Conservation (phyloP, 2,329 filamentous ascomycete species). For the Botrytis tulipae region DNA sequence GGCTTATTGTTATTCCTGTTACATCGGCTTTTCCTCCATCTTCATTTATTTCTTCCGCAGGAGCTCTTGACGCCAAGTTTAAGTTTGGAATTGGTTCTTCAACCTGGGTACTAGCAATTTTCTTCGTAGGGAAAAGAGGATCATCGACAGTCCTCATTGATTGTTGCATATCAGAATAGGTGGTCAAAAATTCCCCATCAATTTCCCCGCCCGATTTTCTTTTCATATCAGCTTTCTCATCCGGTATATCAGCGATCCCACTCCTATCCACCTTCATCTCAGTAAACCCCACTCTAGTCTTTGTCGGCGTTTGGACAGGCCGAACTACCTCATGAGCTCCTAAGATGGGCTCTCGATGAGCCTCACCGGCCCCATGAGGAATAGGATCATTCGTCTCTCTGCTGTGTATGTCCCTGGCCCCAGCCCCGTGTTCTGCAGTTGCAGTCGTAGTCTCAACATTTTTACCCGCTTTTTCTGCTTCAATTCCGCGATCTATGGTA, state of each 20-base stretch:
- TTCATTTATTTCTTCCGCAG: not conserved
- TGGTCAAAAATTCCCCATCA: conserved; percentile 45
- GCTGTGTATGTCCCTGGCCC: conserved; percentile 39
- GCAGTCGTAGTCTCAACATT: conserved; percentile 38
- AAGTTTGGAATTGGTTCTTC: not conserved
- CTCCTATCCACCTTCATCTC: conserved; percentile 45
- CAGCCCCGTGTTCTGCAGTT: conserved; percentile 45
- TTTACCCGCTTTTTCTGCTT: conserved; percentile 49
- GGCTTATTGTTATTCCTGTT: not conserved
- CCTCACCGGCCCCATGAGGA: not conserved
- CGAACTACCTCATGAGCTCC: not conserved
- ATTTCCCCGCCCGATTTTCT: conserved; percentile 40
- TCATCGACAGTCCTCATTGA: conserved; percentile 44
- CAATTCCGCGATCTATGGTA: conserved; percentile 60
- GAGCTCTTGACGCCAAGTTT: not conserved
- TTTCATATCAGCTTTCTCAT: conserved; percentile 40
- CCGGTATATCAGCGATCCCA: conserved; percentile 43
- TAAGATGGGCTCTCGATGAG: not conserved
- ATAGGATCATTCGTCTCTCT: conserved; percentile 27
- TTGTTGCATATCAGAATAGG: conserved; percentile 41
- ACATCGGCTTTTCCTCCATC: not conserved
- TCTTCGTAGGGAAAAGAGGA: conserved; percentile 23
- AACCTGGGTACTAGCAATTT: not conserved
- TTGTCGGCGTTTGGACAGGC: not conserved
- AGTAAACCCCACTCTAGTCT: conserved; percentile 24